Conservation (phyloP, 345 rosid species). For the Lepidium aucheri region DNA sequence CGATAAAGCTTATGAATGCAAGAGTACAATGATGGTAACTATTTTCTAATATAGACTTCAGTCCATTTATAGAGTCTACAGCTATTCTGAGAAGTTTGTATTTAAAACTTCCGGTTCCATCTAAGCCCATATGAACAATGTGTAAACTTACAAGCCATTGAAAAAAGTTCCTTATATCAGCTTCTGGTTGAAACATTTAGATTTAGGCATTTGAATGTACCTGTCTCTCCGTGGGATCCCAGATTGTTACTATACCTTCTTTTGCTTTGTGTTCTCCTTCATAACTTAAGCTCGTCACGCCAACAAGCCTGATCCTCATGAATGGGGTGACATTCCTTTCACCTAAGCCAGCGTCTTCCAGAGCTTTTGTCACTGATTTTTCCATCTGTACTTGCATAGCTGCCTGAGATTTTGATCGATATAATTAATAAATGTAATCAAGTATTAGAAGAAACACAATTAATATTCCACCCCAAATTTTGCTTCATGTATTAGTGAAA, state of each 20-base stretch:
- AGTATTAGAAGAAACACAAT: background rate
- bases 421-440: background rate
- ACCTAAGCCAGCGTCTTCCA: conserved; percentile 58
- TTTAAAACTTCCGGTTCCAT: background rate
- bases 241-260: conserved; percentile 80
- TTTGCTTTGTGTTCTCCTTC: conserved; percentile 31
- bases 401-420: conserved; percentile 40
- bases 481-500: conserved; percentile 32
- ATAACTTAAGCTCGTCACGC: conserved; percentile 38
- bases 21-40: background rate
- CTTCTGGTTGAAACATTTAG: background rate
- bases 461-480: conserved; percentile 56
- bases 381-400: conserved; percentile 53
- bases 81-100: background rate
- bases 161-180: background rate
- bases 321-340: conserved; percentile 81
- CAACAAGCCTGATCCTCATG: conserved; percentile 82
- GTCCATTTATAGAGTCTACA: background rate
- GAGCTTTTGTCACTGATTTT: conserved; percentile 57
- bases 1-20: background rate
- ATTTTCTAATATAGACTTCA: background rate
- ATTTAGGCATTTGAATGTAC: conserved; percentile 26
- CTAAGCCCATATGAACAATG: background rate
- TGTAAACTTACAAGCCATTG: background rate
- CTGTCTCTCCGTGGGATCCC: conserved; percentile 93